Conservation (phyloP, 208 protist species). For the Trypanosoma vivax region DNA sequence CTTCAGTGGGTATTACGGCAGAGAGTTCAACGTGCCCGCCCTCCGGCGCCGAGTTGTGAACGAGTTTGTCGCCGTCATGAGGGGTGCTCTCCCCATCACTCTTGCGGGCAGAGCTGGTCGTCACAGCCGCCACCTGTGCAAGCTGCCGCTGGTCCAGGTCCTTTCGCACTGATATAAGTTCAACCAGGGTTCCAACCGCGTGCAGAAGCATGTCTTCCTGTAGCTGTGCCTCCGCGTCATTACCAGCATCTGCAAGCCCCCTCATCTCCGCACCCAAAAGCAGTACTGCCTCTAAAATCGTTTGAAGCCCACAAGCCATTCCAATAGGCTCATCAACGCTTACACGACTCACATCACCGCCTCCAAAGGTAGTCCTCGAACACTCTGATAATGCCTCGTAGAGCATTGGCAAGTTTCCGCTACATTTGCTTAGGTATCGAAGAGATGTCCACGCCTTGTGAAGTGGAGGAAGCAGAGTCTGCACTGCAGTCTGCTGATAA, state of each 20-base stretch:
- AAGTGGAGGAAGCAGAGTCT: constrained; percentile 53
- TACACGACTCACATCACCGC: neutral
- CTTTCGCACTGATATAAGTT: constrained; percentile 44
- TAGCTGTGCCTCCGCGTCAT: constrained; percentile 28
- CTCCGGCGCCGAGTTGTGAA: neutral
- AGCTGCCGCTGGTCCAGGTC: constrained; percentile 20
- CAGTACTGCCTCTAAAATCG: constrained; percentile 33
- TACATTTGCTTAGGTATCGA: constrained; percentile 30
- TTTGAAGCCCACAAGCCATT: constrained; percentile 22
- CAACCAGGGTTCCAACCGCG: constrained; percentile 36
- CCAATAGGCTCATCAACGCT: neutral
- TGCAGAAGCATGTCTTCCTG: constrained; percentile 35
- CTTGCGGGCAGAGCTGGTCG: neutral
- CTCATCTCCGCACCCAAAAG: constrained; percentile 49
- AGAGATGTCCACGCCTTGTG: constrained; percentile 79
- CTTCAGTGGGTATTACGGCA: constrained; percentile 37
- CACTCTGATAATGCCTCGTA: constrained; percentile 51
- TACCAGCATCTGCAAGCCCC: constrained; percentile 33
- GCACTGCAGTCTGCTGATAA: constrained; percentile 43
- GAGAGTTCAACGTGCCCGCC: neutral
- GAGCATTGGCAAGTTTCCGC: constrained; percentile 56
- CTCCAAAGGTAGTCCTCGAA: too few relatives aligned
- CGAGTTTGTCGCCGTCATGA: too few relatives aligned
- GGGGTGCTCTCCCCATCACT: neutral
- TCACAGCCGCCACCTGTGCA: neutral